These are phyloP conservation scores for Blastobotrys parvus DNA, from an alignment of 805 yeast genomes.

Conservation along the genomic window DNA sequence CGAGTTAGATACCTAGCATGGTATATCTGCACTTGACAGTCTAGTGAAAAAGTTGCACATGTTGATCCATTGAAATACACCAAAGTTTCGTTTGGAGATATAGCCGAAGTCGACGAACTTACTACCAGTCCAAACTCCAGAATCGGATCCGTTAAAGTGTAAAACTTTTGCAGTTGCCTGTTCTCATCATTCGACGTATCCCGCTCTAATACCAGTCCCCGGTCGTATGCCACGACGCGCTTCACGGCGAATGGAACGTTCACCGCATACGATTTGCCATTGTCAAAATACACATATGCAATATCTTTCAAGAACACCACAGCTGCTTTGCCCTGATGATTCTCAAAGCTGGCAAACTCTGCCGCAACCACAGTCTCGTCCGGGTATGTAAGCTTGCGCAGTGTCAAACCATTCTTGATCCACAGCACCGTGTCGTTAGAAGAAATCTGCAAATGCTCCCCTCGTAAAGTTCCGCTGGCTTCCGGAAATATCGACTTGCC, in stretches of 20 bases:
- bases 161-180: constrained; percentile 32
- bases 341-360: constrained; percentile 47
- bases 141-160: constrained; percentile 67
- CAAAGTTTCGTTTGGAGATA: constrained; percentile 50
- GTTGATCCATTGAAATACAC: constrained; percentile 41
- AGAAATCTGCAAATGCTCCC: constrained; percentile 4
- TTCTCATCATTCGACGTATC: constrained; percentile 19
- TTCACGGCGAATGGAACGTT: constrained; percentile 63
- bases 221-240: constrained; percentile 47
- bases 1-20: constrained; percentile 40
- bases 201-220: constrained; percentile 60
- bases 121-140: constrained; percentile 65
- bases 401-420: constrained; percentile 41
- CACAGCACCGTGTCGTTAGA: constrained; percentile 33
- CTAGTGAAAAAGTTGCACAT: constrained; percentile 47
- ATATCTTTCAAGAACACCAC: constrained; percentile 54
- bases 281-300: constrained; percentile 52
- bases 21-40: constrained; percentile 42
- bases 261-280: constrained; percentile 51
- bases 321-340: constrained; percentile 30
- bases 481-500: neutral
- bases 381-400: constrained; percentile 43
- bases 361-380: constrained; percentile 46
- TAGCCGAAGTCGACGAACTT: constrained; percentile 60
- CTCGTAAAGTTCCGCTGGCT: neutral